These are phyloP conservation scores for Canna indica DNA, from an alignment of 176 grass and related monocot species.

Conservation along the genomic window DNA sequence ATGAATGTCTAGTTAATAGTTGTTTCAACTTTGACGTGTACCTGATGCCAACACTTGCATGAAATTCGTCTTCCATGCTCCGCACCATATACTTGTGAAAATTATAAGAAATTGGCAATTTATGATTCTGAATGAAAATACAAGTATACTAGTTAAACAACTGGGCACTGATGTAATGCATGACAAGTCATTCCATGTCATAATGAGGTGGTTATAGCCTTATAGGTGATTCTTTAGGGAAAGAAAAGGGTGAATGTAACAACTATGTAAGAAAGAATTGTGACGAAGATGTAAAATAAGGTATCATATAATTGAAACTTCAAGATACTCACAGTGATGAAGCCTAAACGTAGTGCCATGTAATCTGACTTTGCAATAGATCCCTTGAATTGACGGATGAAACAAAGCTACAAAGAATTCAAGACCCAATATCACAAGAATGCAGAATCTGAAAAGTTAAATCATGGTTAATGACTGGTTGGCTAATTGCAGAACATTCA, in stretches of 20 bases:
- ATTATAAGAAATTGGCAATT: conserved; percentile 71
- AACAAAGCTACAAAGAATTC: conserved; percentile 58
- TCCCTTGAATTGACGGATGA: conserved; percentile 84
- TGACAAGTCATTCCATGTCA: background rate
- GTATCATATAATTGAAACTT: background rate
- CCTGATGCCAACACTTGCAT: conserved; percentile 86
- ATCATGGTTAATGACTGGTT: no score
- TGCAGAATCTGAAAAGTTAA: background rate
- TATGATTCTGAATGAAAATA: conserved; percentile 59
- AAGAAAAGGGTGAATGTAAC: background rate
- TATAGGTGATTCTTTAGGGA: background rate
- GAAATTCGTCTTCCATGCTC: conserved; percentile 98
- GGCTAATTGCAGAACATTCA: no score
- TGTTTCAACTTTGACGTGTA: conserved; percentile 19
- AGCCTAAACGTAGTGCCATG: conserved; percentile 76
- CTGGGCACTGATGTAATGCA: background rate
- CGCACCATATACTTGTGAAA: conserved; percentile 98
- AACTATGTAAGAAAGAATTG: conserved; percentile 16
- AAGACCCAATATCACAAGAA: conserved; percentile 7
- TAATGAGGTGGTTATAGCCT: background rate
- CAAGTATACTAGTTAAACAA: background rate
- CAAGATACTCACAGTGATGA: conserved; percentile 67
- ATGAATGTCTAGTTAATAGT: background rate
- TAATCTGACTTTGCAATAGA: conserved; percentile 86
- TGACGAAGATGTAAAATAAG: background rate